phyloP scores from a whole-genome alignment of 495 filamentous ascomycete genomes.

The Trichocladium antarcticum region DNA sequence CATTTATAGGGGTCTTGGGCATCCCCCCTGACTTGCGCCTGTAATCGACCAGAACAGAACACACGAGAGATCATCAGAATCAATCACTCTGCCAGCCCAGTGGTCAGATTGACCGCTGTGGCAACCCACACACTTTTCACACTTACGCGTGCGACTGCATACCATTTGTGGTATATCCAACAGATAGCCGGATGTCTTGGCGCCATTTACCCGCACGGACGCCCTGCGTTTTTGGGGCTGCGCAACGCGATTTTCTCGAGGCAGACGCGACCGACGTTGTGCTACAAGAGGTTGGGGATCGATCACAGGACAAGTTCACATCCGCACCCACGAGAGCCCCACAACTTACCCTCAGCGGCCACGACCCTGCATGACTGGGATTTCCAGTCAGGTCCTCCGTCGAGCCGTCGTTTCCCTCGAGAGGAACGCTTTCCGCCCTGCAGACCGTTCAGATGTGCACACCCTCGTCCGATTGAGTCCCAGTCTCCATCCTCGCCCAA shows the following conservation, averaged over 20 bases:
- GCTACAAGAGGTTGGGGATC: not conserved
- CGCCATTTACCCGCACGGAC: not conserved
- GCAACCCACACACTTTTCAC: too few species aligned
- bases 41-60: too few species aligned
- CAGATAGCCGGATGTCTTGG: not conserved
- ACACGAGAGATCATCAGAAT: too few species aligned
- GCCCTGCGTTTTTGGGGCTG: not conserved
- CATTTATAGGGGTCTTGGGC: too few species aligned
- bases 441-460: conserved; percentile 1
- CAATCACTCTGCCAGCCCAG: too few species aligned
- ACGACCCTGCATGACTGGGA: conserved; percentile 22
- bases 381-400: conserved; percentile 17
- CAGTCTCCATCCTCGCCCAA: conserved; percentile 4
- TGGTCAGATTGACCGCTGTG: too few species aligned
- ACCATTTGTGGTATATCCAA: too few species aligned
- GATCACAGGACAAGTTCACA: not conserved
- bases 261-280: conserved; percentile 6
- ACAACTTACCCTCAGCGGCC: conserved; percentile 6
- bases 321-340: not conserved
- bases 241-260: conserved; percentile 9
- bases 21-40: too few species aligned
- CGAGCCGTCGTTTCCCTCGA: conserved; percentile 15
- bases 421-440: conserved; percentile 1
- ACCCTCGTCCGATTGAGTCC: not conserved
- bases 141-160: too few species aligned